Evolutionary conservation across 164 flowering plant species (phyloP).

Genomic region (Santalum album): DNA sequence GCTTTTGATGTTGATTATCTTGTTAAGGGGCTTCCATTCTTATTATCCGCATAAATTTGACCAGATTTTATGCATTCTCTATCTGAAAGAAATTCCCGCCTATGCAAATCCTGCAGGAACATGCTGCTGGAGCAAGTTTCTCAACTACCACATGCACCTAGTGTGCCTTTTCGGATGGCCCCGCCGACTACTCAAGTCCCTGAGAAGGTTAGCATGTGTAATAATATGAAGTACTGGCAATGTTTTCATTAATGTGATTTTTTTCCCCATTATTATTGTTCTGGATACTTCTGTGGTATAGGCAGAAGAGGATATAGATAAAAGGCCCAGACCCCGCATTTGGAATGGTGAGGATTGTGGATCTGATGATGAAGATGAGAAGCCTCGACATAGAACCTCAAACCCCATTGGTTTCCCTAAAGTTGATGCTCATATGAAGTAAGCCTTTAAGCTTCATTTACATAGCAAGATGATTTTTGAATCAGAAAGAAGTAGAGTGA

Average conservation of each 20-base stretch:
- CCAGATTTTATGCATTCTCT: no score
- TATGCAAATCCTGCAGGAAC: constrained; percentile 30
- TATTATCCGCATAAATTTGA: no score
- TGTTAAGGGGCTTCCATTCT: no score
- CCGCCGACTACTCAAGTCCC: constrained; percentile 54
- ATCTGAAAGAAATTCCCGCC: not conserved
- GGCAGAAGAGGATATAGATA: constrained; percentile 68
- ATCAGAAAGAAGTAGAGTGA: not conserved
- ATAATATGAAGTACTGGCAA: no score
- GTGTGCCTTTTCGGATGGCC: constrained; percentile 69
- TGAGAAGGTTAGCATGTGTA: constrained; percentile 57
- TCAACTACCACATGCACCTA: constrained; percentile 65
- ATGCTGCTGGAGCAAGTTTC: constrained; percentile 71
- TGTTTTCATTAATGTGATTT: not conserved
- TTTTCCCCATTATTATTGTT: not conserved
- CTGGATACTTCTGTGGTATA: constrained; percentile 17
- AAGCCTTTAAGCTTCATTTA: not conserved
- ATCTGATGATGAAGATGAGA: constrained; percentile 54
- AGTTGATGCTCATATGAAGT: constrained; percentile 20
- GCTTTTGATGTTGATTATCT: no score
- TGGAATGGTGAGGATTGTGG: constrained; percentile 66
- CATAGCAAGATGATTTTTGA: not conserved
- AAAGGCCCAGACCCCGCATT: constrained; percentile 54
- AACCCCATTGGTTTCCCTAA: constrained; percentile 6
- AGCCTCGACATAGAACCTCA: constrained; percentile 16